These are phyloP conservation scores for Pugionium cornutum DNA, from an alignment of 345 rosid species.

Conservation along the genomic window DNA sequence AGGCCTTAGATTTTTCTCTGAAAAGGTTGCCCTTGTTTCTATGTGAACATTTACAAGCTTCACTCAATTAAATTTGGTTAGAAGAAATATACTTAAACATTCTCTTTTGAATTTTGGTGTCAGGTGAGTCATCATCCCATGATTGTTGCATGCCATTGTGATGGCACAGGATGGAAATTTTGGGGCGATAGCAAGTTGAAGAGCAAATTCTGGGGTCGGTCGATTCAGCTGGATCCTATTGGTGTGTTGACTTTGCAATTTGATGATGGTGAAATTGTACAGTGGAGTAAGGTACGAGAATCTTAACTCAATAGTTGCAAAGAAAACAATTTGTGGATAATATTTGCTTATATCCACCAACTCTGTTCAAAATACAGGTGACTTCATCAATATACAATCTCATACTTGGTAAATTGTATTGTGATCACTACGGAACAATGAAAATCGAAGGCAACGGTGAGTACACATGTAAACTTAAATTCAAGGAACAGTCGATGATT, in stretches of 20 bases:
- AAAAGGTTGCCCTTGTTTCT: constrained; percentile 60
- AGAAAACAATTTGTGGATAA: too few relatives aligned
- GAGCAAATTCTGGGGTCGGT: constrained; percentile 99
- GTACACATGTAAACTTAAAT: constrained; percentile 88
- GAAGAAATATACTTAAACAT: too few relatives aligned
- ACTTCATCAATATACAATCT: constrained; percentile 98
- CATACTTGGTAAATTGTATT: constrained; percentile 89
- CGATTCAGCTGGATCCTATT: constrained; percentile 95
- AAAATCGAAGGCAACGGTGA: constrained; percentile 70
- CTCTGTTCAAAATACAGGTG: constrained; percentile 49
- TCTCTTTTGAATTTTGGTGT: constrained; percentile 38
- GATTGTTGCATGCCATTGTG: constrained; percentile 97
- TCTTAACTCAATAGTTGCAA: too few relatives aligned
- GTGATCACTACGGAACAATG: constrained; percentile 99
- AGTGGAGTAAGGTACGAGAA: constrained; percentile 84
- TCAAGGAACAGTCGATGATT: constrained; percentile 95
- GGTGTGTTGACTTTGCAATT: constrained; percentile 86
- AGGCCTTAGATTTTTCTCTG: constrained; percentile 89
- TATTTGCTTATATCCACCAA: too few relatives aligned
- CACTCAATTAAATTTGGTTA: too few relatives aligned
- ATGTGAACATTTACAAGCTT: too few relatives aligned
- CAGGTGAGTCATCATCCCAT: constrained; percentile 99
- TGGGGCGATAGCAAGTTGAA: constrained; percentile 97
- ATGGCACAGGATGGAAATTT: constrained; percentile 98
- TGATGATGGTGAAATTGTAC: constrained; percentile 90